Conservation (phyloP, 2,329 filamentous ascomycete genomes). For the Paracamarosporium sp. region DNA sequence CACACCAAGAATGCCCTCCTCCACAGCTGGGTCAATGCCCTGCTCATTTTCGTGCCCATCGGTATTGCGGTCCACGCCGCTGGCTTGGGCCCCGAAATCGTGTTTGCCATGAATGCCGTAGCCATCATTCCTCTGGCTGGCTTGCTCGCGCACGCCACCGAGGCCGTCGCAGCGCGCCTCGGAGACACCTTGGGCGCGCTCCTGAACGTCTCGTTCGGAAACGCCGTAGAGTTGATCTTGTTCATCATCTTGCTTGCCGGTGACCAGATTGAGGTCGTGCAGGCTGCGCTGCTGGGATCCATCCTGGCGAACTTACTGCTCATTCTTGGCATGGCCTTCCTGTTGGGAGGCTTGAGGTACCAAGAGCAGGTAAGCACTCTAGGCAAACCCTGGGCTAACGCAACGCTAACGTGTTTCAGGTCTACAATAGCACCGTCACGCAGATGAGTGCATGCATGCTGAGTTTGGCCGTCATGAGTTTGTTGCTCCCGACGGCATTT, state of each 20-base stretch:
- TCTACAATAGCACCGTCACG: constrained; percentile 94
- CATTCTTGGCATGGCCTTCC: constrained; percentile 90
- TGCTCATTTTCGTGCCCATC: constrained; percentile 79
- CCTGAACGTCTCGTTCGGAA: constrained; percentile 61
- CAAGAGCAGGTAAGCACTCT: constrained; percentile 73
- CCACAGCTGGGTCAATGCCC: constrained; percentile 78
- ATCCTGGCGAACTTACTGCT: constrained; percentile 88
- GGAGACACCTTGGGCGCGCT: constrained; percentile 58
- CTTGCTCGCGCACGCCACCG: constrained; percentile 57
- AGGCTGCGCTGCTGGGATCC: constrained; percentile 87
- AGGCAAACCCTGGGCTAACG: neutral
- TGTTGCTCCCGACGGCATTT: constrained; percentile 90
- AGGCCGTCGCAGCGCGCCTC: constrained; percentile 55
- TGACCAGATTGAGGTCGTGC: constrained; percentile 88
- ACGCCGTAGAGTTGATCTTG: constrained; percentile 60
- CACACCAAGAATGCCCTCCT: constrained; percentile 66
- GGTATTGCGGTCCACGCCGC: constrained; percentile 70
- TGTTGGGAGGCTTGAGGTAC: constrained; percentile 83
- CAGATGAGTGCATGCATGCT: constrained; percentile 96
- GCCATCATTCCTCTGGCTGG: constrained; percentile 60
- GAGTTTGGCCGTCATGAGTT: constrained; percentile 87
- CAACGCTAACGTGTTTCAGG: constrained; percentile 52
- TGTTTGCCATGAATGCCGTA: constrained; percentile 60
- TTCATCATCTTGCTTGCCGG: constrained; percentile 54
- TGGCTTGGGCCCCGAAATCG: constrained; percentile 48